A percentile compares a stretch with the other conserved stretches of the same genome.
Conservation (phyloP, 2,329 filamentous ascomycete species). For the Xylariaceae sp. region DNA sequence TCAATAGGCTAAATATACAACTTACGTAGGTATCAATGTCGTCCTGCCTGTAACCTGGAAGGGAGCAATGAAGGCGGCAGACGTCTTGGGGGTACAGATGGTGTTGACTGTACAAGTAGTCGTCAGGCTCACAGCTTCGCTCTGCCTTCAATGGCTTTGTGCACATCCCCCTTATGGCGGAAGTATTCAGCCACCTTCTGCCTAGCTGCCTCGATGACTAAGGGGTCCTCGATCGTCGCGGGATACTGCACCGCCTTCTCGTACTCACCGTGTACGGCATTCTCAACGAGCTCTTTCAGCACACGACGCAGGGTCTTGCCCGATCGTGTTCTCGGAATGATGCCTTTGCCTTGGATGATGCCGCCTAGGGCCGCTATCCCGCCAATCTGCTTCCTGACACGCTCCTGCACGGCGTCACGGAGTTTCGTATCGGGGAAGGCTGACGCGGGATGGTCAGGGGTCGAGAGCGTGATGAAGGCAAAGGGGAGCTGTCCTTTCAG, state of each 20-base stretch:
- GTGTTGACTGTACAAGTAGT: neutral
- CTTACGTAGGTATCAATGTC: neutral
- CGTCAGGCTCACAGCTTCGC: constrained; percentile 42
- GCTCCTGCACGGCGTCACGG: constrained; percentile 59
- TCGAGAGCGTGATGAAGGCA: constrained; percentile 65
- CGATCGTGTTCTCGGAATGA: constrained; percentile 89
- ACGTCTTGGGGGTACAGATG: neutral
- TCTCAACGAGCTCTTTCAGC: constrained; percentile 76
- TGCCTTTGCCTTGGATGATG: constrained; percentile 75
- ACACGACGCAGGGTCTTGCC: constrained; percentile 85
- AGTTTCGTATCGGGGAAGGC: constrained; percentile 45
- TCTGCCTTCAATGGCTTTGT: constrained; percentile 43
- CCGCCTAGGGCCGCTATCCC: constrained; percentile 81
- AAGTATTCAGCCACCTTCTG: constrained; percentile 73
- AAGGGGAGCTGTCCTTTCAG: constrained; percentile 91
- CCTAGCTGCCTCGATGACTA: constrained; percentile 69
- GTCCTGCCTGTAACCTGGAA: neutral
- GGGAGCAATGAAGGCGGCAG: neutral
- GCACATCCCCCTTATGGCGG: constrained; percentile 39
- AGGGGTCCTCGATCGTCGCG: constrained; percentile 76
- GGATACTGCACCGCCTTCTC: constrained; percentile 69
- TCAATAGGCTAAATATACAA: neutral
- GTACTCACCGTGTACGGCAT: constrained; percentile 68
- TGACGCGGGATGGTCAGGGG: constrained; percentile 43
- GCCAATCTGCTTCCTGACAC: constrained; percentile 76